phyloP scores from a whole-genome alignment of 2,329 filamentous ascomycete species.

The Aspergillus carbonarius region DNA sequence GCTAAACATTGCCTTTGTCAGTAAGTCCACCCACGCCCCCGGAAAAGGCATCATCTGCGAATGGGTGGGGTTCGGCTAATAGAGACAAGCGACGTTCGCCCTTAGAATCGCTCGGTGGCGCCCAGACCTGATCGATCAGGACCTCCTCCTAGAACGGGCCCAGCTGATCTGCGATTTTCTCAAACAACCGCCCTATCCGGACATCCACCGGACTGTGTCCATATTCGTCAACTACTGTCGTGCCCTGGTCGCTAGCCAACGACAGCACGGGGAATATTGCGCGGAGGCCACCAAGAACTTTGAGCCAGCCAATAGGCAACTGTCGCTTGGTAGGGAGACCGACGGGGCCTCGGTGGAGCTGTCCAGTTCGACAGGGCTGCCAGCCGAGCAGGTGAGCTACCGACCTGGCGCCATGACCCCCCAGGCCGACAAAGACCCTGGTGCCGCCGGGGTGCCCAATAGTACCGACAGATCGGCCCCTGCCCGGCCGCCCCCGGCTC shows the following conservation, averaged over 20 bases:
- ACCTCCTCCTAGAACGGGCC: conserved; percentile 30
- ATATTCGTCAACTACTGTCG: conserved; percentile 39
- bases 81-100: conserved; percentile 32
- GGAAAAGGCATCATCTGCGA: not conserved
- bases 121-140: conserved; percentile 33
- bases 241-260: conserved; percentile 27
- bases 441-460: conserved; percentile 16
- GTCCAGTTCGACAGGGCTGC: not conserved
- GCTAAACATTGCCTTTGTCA: conserved; percentile 37
- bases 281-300: not conserved
- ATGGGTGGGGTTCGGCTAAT: not conserved
- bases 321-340: not conserved
- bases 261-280: not conserved
- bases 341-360: not conserved
- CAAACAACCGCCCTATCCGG: conserved; percentile 38
- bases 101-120: conserved; percentile 36
- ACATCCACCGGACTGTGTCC: conserved; percentile 39
- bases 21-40: conserved; percentile 25
- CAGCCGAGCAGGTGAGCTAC: not conserved
- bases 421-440: conserved; percentile 18
- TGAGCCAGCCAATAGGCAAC: not conserved
- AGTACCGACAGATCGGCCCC: conserved; percentile 17
- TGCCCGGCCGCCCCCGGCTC: conserved; percentile 24
- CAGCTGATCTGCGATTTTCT: conserved; percentile 36
- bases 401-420: conserved; percentile 11